Base-by-base conservation (phyloP, 1,139 yeast genomes). In the Maudiozyma humilis region DNA sequence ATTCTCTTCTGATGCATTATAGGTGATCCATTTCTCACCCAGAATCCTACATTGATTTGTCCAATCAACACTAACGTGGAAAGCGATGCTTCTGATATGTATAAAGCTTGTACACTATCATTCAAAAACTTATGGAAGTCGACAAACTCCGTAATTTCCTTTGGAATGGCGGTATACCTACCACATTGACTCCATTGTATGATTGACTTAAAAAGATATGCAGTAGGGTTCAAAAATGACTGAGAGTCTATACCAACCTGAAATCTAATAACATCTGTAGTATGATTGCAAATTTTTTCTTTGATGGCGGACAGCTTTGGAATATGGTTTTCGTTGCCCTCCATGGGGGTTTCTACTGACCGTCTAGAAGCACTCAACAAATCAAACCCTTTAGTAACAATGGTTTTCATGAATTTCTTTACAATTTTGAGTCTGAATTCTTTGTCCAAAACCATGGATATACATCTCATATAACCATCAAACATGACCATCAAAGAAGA, bases 21-120 rank as follows among this genome's bases (percentile, higher is more conserved):
- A 37, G 91, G 82, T 49, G 78, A 74, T 0, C 89, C 89, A 59
- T 91, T 91, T 60, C 97, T 75, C 3, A 91, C 86, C 97, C 97
- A 91, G 49, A 82, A 76, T 0, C 95, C 95, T 1, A 77, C 72
- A 38, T 78, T 76, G 14, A 88, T 78, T 59, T 91, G 96, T 0
- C 89, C 71, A 6, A 82, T 70, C 17, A 85, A 65, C 0, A 84
- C 94, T 29, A 86, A 62, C 0, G 91, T 82, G 47, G 95, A 71
- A 18, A 91, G 64, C 0, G 96, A 82, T 51, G 83, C 82, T 49
- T 87, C 96, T 51, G 53, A 52, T 18, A 53, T 60, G 47, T 37
- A 56, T n/a, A 43, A 45, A 7, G 46, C 48, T 40, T 44, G 54
- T 33, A 47, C 47, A 45, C 46, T 54, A 40, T 53, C 57, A 2